Evolutionary conservation across 768 basidiomycete species (phyloP).

Genomic region (Termitomyces sp.): DNA sequence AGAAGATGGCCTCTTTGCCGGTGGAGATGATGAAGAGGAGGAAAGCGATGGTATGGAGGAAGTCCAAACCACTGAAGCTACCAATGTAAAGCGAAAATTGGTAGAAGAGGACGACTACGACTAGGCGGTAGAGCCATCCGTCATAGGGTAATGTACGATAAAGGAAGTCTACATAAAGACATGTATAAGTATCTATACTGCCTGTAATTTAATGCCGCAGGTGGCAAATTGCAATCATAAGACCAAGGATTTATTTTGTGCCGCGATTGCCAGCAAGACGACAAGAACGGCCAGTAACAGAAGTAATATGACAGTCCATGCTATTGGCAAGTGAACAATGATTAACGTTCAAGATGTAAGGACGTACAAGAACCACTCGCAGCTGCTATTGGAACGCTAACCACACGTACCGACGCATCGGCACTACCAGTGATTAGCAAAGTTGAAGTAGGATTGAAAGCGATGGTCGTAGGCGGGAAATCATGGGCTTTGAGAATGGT

Average conservation of each 20-base stretch:
- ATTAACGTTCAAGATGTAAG: background rate
- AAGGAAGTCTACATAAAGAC: background rate
- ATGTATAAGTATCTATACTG: slow-evolving; percentile 5
- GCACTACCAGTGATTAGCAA: slow-evolving; percentile 86
- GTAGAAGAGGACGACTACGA: slow-evolving; percentile 89
- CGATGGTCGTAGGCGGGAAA: slow-evolving; percentile 85
- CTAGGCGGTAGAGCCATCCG: slow-evolving; percentile 22
- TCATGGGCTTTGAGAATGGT: slow-evolving; percentile 93
- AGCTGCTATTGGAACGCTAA: slow-evolving; percentile 57
- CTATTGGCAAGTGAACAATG: slow-evolving; percentile 2
- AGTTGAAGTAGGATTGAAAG: slow-evolving; percentile 81
- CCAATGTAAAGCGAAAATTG: slow-evolving; percentile 72
- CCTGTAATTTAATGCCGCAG: slow-evolving; percentile 4
- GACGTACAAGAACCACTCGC: slow-evolving; percentile 50
- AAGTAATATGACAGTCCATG: slow-evolving; percentile 26
- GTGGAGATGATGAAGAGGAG: slow-evolving; percentile 69
- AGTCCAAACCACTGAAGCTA: slow-evolving; percentile 43
- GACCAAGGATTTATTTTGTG: slow-evolving; percentile 25
- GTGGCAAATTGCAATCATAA: slow-evolving; percentile 2
- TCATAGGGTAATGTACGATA: slow-evolving; percentile 14
- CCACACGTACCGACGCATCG: slow-evolving; percentile 80
- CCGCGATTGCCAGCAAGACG: slow-evolving; percentile 36
- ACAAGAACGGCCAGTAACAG: slow-evolving; percentile 38
- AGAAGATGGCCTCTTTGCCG: slow-evolving; percentile 73
- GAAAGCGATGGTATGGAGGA: slow-evolving; percentile 85